Base-by-base conservation (phyloP, 805 yeast species). In the Ogataea polymorpha region DNA sequence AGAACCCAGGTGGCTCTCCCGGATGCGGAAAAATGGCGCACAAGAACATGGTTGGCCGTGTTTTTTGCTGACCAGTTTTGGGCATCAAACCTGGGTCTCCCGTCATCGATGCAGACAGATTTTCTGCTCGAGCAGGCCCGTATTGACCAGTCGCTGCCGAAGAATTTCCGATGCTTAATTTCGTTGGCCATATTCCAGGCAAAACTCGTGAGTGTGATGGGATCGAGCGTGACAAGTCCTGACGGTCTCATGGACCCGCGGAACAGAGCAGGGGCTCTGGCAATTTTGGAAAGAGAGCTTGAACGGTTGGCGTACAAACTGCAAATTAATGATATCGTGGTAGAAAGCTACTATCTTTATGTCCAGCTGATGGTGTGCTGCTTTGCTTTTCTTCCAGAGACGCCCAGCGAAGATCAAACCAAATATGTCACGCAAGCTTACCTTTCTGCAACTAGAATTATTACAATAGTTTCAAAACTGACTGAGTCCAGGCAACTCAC, bases 1-100 rank as follows among this genome's bases (percentile, higher is more conserved):
- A 72, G 97, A 55, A 86, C 91, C 23, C 97, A 90, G 58, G 93
- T 85, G 4, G 77, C 86, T 17, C 70, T 89, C 62, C 91, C 91
- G 0, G 88, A 90, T 62, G 91, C 96, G 5, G 96, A 87, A 52
- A 82, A 80, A 56, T 90, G 96, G 97, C 74, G 97, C 61, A 88
- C 96, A 1, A 70, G 96, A 51, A 79, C 96, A 1, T 90, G 97
- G 97, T 66, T 88, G 21, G 89, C 91, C 2, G 83, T 86, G 3
- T 90, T 85, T 61, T 84, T 89, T 56, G 74, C 87, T 33, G 96
- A 89, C 58, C 95, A 89, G 52, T 84, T 88, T 56, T 86, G 96
- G 93, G 82, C 95, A 4, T 83, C 95, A 10, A 78, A 81, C 26
- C 63, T 89, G 32, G 97, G 97, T 0, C 66, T 90, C 37, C 97